phyloP scores from a whole-genome alignment of 2,329 filamentous ascomycete genomes.

The Aspergillus sergii region DNA sequence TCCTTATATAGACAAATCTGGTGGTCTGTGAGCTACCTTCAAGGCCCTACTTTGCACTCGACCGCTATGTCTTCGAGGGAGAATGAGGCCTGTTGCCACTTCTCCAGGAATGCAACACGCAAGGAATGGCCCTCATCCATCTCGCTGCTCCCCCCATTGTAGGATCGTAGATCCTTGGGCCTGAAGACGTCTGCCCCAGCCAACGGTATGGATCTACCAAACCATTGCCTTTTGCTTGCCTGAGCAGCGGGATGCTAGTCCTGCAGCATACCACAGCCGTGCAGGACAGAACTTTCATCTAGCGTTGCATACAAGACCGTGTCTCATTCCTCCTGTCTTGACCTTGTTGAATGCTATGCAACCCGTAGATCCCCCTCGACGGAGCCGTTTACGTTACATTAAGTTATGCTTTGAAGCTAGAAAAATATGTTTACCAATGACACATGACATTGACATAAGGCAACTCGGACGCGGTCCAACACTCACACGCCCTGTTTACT shows the following conservation, averaged over 20 bases:
- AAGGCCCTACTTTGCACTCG: slow-evolving; percentile 8
- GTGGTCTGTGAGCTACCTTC: slow-evolving; percentile 23
- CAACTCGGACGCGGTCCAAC: not conserved
- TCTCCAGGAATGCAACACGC: slow-evolving; percentile 34
- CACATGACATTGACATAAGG: not conserved
- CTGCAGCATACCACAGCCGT: not conserved
- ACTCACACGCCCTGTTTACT: not conserved
- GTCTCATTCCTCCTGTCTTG: slow-evolving; percentile 20
- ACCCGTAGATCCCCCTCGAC: slow-evolving; percentile 1
- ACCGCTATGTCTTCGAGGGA: not conserved
- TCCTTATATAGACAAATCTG: slow-evolving; percentile 37
- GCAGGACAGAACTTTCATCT: not conserved
- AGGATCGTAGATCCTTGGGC: not conserved
- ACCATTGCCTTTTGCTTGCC: not conserved
- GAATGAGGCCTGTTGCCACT: slow-evolving; percentile 14
- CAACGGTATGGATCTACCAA: slow-evolving; percentile 23
- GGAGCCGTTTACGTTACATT: slow-evolving; percentile 10
- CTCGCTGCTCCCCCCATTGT: slow-evolving; percentile 1
- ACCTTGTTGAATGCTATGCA: slow-evolving; percentile 15
- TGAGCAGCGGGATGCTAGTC: not conserved
- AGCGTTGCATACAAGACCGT: not conserved
- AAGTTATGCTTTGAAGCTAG: not conserved
- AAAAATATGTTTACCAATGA: not conserved
- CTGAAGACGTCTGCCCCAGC: slow-evolving; percentile 4
- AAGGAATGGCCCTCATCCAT: slow-evolving; percentile 19